Evolutionary conservation across 129 eudicot species (phyloP).

Genomic region (Apium graveolens): DNA sequence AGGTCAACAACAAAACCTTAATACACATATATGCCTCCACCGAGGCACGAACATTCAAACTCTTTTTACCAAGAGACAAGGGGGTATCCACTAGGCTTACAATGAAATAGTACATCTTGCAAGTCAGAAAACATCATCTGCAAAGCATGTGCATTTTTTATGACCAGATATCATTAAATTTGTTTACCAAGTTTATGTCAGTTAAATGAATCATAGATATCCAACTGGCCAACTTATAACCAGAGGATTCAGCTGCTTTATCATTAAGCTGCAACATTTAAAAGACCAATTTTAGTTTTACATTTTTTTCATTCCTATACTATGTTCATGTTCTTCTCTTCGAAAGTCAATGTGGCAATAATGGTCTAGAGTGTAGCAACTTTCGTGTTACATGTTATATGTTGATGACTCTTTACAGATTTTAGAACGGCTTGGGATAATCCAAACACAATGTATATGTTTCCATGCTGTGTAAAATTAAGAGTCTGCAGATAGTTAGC

Average conservation of each 20-base stretch:
- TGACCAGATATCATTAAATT: neutral
- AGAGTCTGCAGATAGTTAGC: too few relatives aligned
- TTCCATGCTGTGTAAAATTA: too few relatives aligned
- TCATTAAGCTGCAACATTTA: neutral
- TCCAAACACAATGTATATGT: neutral
- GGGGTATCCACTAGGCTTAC: neutral
- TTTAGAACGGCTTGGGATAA: neutral
- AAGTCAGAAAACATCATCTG: neutral
- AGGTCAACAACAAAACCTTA: neutral
- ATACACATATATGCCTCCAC: neutral
- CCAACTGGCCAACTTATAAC: neutral
- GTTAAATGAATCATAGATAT: neutral
- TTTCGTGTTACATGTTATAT: too few relatives aligned
- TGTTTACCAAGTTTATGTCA: neutral
- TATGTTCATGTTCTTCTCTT: neutral
- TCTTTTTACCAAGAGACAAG: neutral
- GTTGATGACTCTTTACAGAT: neutral
- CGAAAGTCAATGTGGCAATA: neutral
- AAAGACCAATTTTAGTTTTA: too few relatives aligned
- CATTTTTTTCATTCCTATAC: neutral
- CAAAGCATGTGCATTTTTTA: neutral
- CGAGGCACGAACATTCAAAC: neutral
- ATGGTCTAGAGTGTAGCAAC: neutral
- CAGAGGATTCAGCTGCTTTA: neutral
- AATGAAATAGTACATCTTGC: neutral